A percentile compares a stretch with the other conserved stretches of the same genome.
phyloP scores from a whole-genome alignment of 2,329 filamentous ascomycete genomes.

The Diaporthe sp. region DNA sequence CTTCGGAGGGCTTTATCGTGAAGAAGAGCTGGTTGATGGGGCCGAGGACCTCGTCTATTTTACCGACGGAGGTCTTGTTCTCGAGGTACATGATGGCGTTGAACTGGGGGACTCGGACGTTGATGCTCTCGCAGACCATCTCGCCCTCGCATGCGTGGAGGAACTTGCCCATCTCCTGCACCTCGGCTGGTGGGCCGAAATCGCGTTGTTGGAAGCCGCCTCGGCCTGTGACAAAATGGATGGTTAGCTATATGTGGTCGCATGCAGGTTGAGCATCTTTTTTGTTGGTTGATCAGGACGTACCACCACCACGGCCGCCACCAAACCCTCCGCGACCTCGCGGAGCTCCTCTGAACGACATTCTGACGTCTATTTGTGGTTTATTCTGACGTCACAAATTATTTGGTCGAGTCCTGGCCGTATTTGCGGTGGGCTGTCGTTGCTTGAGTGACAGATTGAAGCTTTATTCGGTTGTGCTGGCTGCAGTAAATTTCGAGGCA shows the following conservation, averaged over 20 bases:
- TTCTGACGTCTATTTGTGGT: conserved; percentile 53
- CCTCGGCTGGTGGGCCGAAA: conserved; percentile 73
- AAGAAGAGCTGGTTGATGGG: conserved; percentile 99
- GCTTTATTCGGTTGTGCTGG: not conserved
- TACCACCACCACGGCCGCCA: conserved; percentile 66
- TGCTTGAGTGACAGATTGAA: conserved; percentile 7
- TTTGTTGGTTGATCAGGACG: conserved; percentile 44
- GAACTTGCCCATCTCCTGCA: conserved; percentile 91
- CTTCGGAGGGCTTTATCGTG: conserved; percentile 96
- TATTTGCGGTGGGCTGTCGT: conserved; percentile 34
- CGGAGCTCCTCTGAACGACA: conserved; percentile 72
- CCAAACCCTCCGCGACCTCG: conserved; percentile 64
- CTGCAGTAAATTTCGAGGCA: conserved; percentile 22
- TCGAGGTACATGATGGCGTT: conserved; percentile 99
- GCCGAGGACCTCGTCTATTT: conserved; percentile 97
- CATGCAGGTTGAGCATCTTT: conserved; percentile 44
- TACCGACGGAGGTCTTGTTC: conserved; percentile 97
- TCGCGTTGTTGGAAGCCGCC: conserved; percentile 72
- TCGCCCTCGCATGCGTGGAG: conserved; percentile 97
- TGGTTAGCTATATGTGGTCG: conserved; percentile 32
- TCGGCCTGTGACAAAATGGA: conserved; percentile 60
- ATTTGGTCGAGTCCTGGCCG: conserved; percentile 28
- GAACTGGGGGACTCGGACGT: conserved; percentile 98
- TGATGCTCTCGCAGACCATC: conserved; percentile 96
- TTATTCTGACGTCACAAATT: conserved; percentile 18